Evolutionary conservation across 2,329 filamentous ascomycete species (phyloP).

Genomic region (Colletotrichum sp.): DNA sequence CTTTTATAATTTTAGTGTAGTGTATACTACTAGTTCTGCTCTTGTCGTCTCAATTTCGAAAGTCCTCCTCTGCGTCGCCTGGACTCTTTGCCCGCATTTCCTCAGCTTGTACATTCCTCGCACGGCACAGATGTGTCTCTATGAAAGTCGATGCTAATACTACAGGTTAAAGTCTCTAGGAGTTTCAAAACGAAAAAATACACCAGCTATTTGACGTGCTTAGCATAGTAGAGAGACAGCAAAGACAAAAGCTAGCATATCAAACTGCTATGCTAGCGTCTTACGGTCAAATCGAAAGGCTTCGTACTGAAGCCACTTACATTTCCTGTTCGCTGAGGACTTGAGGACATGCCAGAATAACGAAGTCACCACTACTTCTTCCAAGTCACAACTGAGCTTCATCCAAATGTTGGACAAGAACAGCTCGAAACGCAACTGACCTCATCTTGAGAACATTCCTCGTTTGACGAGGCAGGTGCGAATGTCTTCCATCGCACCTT

Average conservation of each 20-base stretch:
- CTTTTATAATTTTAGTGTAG: neutral
- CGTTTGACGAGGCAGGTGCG: neutral
- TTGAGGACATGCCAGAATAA: fast-evolving
- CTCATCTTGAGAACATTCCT: fast-evolving
- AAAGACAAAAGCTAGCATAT: neutral
- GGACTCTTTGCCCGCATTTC: too few relatives aligned
- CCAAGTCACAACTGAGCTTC: fast-evolving
- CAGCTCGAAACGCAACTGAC: fast-evolving
- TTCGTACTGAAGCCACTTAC: neutral
- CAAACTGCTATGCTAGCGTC: neutral
- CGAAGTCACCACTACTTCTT: fast-evolving
- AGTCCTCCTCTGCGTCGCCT: neutral
- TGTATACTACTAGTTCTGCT: neutral
- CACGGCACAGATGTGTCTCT: neutral
- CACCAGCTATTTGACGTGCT: neutral
- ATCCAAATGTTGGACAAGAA: fast-evolving
- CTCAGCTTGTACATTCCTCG: neutral
- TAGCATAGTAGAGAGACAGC: neutral
- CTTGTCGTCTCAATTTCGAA: neutral
- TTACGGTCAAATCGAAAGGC: neutral
- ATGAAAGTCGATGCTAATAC: fast-evolving
- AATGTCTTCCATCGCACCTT: neutral
- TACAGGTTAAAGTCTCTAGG: fast-evolving
- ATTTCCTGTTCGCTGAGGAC: neutral
- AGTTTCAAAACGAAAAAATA: fast-evolving